Base-by-base conservation (phyloP, 441 rosid species). In the Populus tomentosa region DNA sequence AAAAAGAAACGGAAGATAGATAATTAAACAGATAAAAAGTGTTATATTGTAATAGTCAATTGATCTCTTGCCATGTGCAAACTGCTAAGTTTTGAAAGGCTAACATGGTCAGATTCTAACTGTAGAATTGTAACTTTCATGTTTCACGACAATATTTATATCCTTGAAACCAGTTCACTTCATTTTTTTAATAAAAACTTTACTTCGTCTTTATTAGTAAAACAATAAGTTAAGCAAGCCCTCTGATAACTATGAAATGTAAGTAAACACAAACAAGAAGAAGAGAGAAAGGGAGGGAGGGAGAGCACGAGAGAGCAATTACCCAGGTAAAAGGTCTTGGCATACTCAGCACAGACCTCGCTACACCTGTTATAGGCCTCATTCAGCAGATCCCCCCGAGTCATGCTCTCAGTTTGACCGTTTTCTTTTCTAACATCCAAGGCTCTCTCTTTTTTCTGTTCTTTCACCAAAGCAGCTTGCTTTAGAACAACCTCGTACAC, bases 271-370 rank as follows among this genome's bases (percentile, higher is more conserved):
- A 42, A 14, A 14, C 18, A 46, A 59, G 1, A 30, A 63, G 59
- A 70, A 5, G 16, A 33, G 21, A 42, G 67, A 23, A 24, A 33
- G 38, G 4, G 9, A 53, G 71, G 65, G 42, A 61, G 18, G 20
- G 56, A 46, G 20, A 46, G 56, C 20, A 14, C 18, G 20, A 50
- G 20, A 53, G 67, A 50, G 78, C 20, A 46, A 46, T 1, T 46
- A 88, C 89, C 91, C 81, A 88, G 80, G 81, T 88, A 85, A 75
- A 86, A 88, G 26, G 91, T 88, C 82, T 85, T 88, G 76, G 91
- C 91, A 78, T 88, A 85, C 78, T 86, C 91, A 32, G 85, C 88
- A 75, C 89, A 88, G 67, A 88, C 87, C 73, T 88, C 89, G 42
- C 91, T 85, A 75, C 91, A 88, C 64, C 91, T 75, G 28, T 83